A percentile compares a stretch with the other conserved stretches of the same genome.
Evolutionary conservation across 1,139 yeast species (phyloP).

Genomic region (Trichomonascaceae sp.): DNA sequence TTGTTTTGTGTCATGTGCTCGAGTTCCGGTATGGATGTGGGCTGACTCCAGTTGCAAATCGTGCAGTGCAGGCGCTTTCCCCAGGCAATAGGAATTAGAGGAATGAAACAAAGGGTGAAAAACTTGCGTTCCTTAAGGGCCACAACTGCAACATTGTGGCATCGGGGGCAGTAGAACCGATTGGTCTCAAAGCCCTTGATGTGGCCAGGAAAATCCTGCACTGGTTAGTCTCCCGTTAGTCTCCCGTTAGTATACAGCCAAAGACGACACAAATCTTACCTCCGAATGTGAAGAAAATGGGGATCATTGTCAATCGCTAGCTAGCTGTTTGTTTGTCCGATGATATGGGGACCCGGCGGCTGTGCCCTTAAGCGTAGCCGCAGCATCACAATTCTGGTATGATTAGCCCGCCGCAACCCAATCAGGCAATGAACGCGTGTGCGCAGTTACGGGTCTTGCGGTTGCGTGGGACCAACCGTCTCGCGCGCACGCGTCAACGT

Average conservation of each 20-base stretch:
- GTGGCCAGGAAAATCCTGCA: slow-evolving; percentile 15
- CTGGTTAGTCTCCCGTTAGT: slow-evolving; percentile 6
- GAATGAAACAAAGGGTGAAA: slow-evolving; percentile 34
- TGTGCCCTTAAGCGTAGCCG: too few relatives aligned
- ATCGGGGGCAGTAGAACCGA: slow-evolving; percentile 23
- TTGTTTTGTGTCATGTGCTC: slow-evolving; percentile 18
- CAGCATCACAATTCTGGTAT: too few relatives aligned
- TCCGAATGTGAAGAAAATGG: slow-evolving; percentile 20
- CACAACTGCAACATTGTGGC: slow-evolving; percentile 30
- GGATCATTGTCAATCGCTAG: slow-evolving; percentile 9
- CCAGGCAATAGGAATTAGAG: slow-evolving; percentile 35
- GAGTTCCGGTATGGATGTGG: slow-evolving; percentile 26
- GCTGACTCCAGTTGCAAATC: slow-evolving; percentile 35
- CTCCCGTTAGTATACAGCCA: slow-evolving; percentile 1
- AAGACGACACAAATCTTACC: slow-evolving; percentile 11
- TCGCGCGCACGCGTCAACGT: too few relatives aligned
- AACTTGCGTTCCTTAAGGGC: slow-evolving; percentile 34
- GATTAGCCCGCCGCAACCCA: too few relatives aligned
- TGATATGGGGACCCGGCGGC: too few relatives aligned
- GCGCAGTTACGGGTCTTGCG: too few relatives aligned
- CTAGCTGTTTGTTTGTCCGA: too few relatives aligned
- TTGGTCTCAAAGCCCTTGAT: slow-evolving; percentile 16
- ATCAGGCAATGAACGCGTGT: too few relatives aligned
- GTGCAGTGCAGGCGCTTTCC: slow-evolving; percentile 32
- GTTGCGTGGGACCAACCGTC: too few relatives aligned